These are phyloP conservation scores for Boehmeria nivea DNA, from an alignment of 306 rosid species.

Conservation along the genomic window DNA sequence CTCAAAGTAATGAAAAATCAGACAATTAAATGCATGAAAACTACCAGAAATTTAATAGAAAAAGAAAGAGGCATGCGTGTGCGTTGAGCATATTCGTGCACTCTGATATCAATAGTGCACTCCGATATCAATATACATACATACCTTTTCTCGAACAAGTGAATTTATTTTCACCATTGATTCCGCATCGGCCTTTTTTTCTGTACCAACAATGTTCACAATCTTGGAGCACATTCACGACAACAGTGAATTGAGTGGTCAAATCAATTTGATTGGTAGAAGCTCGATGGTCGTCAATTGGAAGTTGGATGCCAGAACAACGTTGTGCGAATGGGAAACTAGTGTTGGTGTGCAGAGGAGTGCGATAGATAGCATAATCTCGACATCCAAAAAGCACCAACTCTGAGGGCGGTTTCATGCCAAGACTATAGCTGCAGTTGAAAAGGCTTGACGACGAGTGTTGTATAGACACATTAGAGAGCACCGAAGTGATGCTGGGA, in stretches of 20 bases:
- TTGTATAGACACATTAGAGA: neutral
- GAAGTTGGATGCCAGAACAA: constrained; percentile 13
- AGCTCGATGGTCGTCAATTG: constrained; percentile 2
- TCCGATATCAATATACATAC: neutral
- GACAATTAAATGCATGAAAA: too few species aligned
- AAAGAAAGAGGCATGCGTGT: too few species aligned
- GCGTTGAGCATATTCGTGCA: too few species aligned
- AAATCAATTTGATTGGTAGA: neutral
- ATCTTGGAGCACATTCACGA: constrained; percentile 1
- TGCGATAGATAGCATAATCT: neutral
- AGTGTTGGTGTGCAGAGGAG: too few species aligned
- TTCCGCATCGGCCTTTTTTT: too few species aligned
- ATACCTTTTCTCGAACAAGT: neutral
- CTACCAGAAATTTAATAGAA: too few species aligned
- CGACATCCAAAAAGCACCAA: neutral
- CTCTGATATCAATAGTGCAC: too few species aligned
- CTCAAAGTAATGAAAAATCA: too few species aligned
- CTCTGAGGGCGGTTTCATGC: too few species aligned
- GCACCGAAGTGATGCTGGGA: neutral
- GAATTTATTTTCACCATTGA: neutral
- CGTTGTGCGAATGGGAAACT: constrained; percentile 1
- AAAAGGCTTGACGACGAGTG: neutral
- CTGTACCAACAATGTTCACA: constrained; percentile 21
- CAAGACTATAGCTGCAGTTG: too few species aligned
- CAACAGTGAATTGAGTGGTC: neutral